A percentile compares a stretch with the other conserved stretches of the same genome.
Conservation (phyloP, 805 yeast genomes). For the Candida sithepensis region DNA sequence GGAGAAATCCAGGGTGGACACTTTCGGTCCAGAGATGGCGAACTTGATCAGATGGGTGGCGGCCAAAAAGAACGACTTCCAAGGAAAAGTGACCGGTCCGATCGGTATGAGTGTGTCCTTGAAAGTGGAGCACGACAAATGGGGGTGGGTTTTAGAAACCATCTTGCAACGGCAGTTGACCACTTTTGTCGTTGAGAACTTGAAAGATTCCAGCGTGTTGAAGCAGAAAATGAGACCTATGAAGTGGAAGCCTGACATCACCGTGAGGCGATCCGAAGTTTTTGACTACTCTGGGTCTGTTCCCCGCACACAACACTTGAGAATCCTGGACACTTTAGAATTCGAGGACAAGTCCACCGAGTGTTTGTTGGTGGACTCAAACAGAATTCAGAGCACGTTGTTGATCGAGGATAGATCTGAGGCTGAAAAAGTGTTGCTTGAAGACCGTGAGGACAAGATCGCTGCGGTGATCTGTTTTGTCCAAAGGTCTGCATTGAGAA, state of each 20-base stretch:
- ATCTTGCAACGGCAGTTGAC: slow-evolving; percentile 46
- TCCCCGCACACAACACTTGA: slow-evolving; percentile 39
- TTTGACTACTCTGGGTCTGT: slow-evolving; percentile 49
- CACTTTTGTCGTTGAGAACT: slow-evolving; percentile 65
- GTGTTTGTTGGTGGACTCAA: slow-evolving; percentile 61
- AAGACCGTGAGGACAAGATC: slow-evolving; percentile 25
- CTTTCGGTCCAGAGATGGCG: slow-evolving; percentile 49
- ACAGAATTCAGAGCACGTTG: slow-evolving; percentile 54
- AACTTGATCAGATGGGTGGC: slow-evolving; percentile 40
- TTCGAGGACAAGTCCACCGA: slow-evolving; percentile 52
- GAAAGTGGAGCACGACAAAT: slow-evolving; percentile 48
- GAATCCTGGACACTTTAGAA: slow-evolving; percentile 59
- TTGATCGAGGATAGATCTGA: slow-evolving; percentile 47
- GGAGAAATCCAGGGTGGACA: slow-evolving; percentile 29
- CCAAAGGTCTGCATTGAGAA: slow-evolving; percentile 21
- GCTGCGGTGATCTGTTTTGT: slow-evolving; percentile 25
- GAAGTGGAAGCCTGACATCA: slow-evolving; percentile 37
- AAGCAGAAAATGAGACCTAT: slow-evolving; percentile 31
- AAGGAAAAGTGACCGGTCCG: slow-evolving; percentile 70
- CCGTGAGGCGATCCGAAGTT: slow-evolving; percentile 51
- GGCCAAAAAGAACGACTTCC: slow-evolving; percentile 36
- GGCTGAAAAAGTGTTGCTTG: slow-evolving; percentile 45
- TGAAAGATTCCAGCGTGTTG: slow-evolving; percentile 51
- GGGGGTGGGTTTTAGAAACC: slow-evolving; percentile 61
- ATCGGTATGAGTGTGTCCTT: slow-evolving; percentile 60